phyloP scores from a whole-genome alignment of 305 asterid genomes.

The Fraxinus sp. region DNA sequence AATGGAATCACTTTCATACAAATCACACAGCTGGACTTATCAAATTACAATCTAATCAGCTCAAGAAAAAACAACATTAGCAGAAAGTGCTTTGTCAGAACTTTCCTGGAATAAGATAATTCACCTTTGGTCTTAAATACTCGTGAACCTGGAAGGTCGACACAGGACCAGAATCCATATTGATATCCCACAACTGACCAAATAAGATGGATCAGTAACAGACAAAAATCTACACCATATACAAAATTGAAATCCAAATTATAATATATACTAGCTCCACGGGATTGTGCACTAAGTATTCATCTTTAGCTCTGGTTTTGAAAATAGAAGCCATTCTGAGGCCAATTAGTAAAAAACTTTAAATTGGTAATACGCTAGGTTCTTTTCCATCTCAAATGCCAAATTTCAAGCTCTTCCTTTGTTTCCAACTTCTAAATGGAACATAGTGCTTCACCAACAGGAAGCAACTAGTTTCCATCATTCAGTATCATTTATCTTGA shows the following conservation, averaged over 20 bases:
- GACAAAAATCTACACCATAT: conserved; percentile 9
- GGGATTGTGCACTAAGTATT: background rate
- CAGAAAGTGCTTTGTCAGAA: conserved; percentile 6
- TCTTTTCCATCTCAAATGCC: conserved; percentile 11
- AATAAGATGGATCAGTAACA: conserved; percentile 20
- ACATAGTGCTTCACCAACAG: conserved; percentile 7
- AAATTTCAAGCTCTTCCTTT: background rate
- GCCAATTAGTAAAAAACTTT: conserved; percentile 3
- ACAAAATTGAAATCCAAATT: conserved; percentile 3
- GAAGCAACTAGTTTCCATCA: conserved; percentile 19
- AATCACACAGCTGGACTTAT: conserved; percentile 73
- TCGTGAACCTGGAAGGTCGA: conserved; percentile 96
- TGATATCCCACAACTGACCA: conserved; percentile 91
- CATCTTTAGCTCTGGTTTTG: conserved; percentile 11
- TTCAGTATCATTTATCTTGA: background rate
- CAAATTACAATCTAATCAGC: conserved; percentile 36
- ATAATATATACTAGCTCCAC: conserved; percentile 1
- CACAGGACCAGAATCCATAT: conserved; percentile 98
- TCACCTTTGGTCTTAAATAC: conserved; percentile 93
- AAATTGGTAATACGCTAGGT: conserved; percentile 6
- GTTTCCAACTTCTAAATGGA: conserved; percentile 5
- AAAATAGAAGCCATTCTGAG: background rate
- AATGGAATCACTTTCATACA: conserved; percentile 94
- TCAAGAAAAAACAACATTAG: conserved; percentile 10
- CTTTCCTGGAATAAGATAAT: conserved; percentile 15